Conservation (phyloP, 495 filamentous ascomycete genomes). For the Lindgomyces ingoldianus region DNA sequence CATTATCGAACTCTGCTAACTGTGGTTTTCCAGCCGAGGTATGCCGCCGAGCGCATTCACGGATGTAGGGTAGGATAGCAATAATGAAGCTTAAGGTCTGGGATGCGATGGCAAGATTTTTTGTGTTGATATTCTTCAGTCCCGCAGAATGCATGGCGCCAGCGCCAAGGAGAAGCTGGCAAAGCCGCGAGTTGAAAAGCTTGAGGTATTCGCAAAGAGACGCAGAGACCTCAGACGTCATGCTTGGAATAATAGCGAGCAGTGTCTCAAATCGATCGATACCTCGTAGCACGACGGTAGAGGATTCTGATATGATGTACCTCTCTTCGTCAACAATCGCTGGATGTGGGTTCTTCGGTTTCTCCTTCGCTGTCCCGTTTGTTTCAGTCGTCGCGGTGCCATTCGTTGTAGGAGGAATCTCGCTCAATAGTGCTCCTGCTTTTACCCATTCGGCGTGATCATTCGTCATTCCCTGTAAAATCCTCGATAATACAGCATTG, state of each 20-base stretch:
- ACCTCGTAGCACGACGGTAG: slow-evolving; percentile 72
- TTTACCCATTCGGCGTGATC: slow-evolving; percentile 75
- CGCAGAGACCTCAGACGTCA: slow-evolving; percentile 78
- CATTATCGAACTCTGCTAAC: slow-evolving; percentile 91
- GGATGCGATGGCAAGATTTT: slow-evolving; percentile 88
- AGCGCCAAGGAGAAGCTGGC: slow-evolving; percentile 90
- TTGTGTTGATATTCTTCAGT: slow-evolving; percentile 93
- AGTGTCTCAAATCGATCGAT: slow-evolving; percentile 81
- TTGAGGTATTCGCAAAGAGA: slow-evolving; percentile 74
- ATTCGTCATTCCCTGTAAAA: slow-evolving; percentile 76
- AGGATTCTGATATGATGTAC: slow-evolving; percentile 83
- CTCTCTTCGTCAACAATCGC: slow-evolving; percentile 82
- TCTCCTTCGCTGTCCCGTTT: slow-evolving; percentile 66
- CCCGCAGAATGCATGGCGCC: slow-evolving; percentile 90
- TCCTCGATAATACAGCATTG: slow-evolving; percentile 61
- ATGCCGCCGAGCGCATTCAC: slow-evolving; percentile 86
- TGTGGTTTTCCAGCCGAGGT: slow-evolving; percentile 56
- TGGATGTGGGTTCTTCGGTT: slow-evolving; percentile 52
- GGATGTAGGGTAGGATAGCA: slow-evolving; percentile 81
- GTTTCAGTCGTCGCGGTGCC: slow-evolving; percentile 38
- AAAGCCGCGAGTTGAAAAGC: slow-evolving; percentile 91
- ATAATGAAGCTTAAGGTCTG: slow-evolving; percentile 89
- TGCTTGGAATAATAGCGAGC: slow-evolving; percentile 78
- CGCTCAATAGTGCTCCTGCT: slow-evolving; percentile 69
- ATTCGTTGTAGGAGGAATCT: slow-evolving; percentile 36